Evolutionary conservation across 352 stramenopile species (phyloP), one percentile per base, ranked within the genome.

Genomic region (Phytophthora chlamydospora): DNA sequence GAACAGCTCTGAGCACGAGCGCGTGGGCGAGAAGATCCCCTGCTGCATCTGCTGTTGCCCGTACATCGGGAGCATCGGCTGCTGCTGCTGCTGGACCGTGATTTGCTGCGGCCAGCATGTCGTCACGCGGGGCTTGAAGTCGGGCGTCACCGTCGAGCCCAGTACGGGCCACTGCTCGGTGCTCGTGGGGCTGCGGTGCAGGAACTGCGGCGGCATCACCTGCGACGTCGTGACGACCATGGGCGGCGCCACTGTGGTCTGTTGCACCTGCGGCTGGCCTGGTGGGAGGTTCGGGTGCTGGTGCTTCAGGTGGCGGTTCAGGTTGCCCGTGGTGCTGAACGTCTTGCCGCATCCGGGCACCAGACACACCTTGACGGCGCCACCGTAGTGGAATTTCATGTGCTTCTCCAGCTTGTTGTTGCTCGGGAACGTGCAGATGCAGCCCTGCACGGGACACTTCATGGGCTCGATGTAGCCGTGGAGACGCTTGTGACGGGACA

Each of bases 241-340:
- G 35, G 13, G 41, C 39, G 42, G 21, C 16, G 27, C 12, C 41
- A 33, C 21, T 21, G 46, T 13, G 6, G 24, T 9, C 21, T 42
- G 35, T 46, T 56, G 58, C 13, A 34, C 4, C 13, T 58, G 48
- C 31, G 36, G 32, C 7, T 36, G 32, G 4, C 16, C 29, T 3
- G 40, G 16, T 12, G 40, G 39, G 14, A 66, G 29, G 11, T 35
- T 47, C 13, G 46, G 45, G 34, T 66, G 57, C 41, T 66, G 57
- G 47, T 66, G 57, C 57, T 66, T 66, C 32, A 66, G 32, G 42
- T 83, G 74, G 11, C 74, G 71, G 34, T 78, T 78, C 10, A 83
- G 57, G 51, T 83, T 83, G 31, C 74, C 74, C n/a, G 67, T 75
- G 11, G 74, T 83, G 59, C 68, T 83, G 48, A 83, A 83, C 16